Percentiles rank a stretch among this genome's conserved stretches.
Conservation (phyloP, 2,329 filamentous ascomycete species). For the Macrophomina phaseolina region DNA sequence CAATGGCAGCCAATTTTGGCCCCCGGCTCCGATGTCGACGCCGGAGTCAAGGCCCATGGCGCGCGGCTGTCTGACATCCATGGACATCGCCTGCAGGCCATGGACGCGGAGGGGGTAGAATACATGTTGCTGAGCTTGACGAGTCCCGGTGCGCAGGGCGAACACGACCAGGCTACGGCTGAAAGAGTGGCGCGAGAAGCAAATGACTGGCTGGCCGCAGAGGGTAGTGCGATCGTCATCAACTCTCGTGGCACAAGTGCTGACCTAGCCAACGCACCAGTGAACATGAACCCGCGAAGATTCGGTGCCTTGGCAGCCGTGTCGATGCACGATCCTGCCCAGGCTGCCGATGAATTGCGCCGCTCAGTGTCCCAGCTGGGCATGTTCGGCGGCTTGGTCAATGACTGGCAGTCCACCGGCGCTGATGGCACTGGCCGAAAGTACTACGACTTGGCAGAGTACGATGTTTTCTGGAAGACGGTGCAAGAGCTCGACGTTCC, state of each 20-base stretch:
- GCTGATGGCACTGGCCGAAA: slow-evolving; percentile 36
- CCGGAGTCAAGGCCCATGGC: slow-evolving; percentile 52
- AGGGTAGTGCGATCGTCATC: slow-evolving; percentile 24
- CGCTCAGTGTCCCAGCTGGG: slow-evolving; percentile 49
- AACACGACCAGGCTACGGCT: slow-evolving; percentile 51
- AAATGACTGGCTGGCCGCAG: slow-evolving; percentile 54
- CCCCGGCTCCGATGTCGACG: slow-evolving; percentile 55
- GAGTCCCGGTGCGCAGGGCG: slow-evolving; percentile 56
- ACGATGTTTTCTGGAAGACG: slow-evolving; percentile 40
- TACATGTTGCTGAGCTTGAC: slow-evolving; percentile 57
- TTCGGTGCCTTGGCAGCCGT: slow-evolving; percentile 52
- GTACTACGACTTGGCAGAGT: slow-evolving; percentile 41
- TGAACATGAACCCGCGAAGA: slow-evolving; percentile 49
- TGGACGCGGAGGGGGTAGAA: slow-evolving; percentile 55
- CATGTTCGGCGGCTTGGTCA: slow-evolving; percentile 68
- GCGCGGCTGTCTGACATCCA: slow-evolving; percentile 60
- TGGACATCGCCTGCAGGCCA: slow-evolving; percentile 47
- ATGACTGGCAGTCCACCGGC: slow-evolving; percentile 41
- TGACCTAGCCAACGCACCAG: slow-evolving; percentile 46
- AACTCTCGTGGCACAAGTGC: not conserved
- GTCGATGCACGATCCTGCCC: slow-evolving; percentile 41
- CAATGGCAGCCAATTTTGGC: slow-evolving; percentile 68
- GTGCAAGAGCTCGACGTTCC: slow-evolving; percentile 41
- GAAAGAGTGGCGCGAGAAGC: slow-evolving; percentile 52
- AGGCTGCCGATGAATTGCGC: slow-evolving; percentile 39